Evolutionary conservation across 768 basidiomycete species (phyloP).

Genomic region (Pilatotrama ljubarskyi): DNA sequence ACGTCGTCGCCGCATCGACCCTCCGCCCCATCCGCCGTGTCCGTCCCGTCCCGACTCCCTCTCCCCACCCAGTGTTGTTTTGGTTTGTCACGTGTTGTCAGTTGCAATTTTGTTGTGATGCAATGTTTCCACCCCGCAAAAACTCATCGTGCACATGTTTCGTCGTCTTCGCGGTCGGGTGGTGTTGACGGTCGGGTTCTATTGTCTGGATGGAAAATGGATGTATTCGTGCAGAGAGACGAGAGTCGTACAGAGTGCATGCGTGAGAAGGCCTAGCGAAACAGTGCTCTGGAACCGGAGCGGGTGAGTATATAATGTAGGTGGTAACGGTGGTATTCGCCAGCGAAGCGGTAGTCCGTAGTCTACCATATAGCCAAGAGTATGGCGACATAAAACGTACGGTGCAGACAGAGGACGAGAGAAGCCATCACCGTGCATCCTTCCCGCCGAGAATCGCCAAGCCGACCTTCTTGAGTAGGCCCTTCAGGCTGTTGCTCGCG

Average conservation of each 20-base stretch:
- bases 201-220: background rate
- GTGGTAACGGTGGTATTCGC: background rate
- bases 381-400: background rate
- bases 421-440: constrained; percentile 13
- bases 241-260: background rate
- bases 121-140: constrained; percentile 22
- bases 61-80: constrained; percentile 21
- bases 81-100: constrained; percentile 27
- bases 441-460: constrained; percentile 43
- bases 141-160: constrained; percentile 6
- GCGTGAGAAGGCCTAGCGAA: background rate
- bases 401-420: background rate
- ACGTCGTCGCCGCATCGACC: background rate
- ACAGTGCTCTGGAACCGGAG: background rate
- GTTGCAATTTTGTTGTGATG: constrained; percentile 29
- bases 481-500: constrained; percentile 77
- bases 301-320: background rate
- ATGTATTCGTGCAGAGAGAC: background rate
- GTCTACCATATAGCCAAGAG: background rate
- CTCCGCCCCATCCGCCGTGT: background rate
- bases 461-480: constrained; percentile 81
- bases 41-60: background rate
- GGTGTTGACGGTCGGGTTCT: background rate
- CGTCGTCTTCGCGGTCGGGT: background rate
- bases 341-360: background rate